A percentile compares a stretch with the other conserved stretches of the same genome.
Conservation (phyloP, 441 rosid species). For the Arabidopsis hybrid region DNA sequence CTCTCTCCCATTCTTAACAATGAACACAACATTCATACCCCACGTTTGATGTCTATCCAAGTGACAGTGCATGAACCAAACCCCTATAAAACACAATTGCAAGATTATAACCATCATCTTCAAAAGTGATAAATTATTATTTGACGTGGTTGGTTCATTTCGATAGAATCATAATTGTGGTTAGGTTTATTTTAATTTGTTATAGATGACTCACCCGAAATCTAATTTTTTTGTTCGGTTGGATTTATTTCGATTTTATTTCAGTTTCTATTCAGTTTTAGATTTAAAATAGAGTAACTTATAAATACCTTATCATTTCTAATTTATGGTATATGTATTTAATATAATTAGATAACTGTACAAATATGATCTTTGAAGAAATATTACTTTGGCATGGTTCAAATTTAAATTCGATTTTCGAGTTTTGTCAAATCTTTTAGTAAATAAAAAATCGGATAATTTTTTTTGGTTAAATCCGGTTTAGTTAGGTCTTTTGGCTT, state of each 20-base stretch:
- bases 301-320: background rate
- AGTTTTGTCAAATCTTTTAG: background rate
- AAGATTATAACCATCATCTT: background rate
- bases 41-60: slow-evolving; percentile 56
- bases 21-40: slow-evolving; percentile 70
- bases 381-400: background rate
- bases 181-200: background rate
- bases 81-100: slow-evolving; percentile 31
- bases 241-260: background rate
- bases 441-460: no score
- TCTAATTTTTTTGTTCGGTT: background rate
- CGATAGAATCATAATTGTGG: background rate
- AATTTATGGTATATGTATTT: background rate
- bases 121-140: background rate
- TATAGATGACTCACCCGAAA: no score
- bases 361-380: background rate
- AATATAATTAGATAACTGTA: background rate
- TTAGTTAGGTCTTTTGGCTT: background rate
- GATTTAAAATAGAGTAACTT: background rate
- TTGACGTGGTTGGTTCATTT: background rate
- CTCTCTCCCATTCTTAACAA: slow-evolving; percentile 54
- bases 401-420: background rate
- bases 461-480: background rate
- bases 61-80: slow-evolving; percentile 73
- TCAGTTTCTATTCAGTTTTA: background rate